Conservation (phyloP, 306 rosid species). For the Gillenia trifoliata region DNA sequence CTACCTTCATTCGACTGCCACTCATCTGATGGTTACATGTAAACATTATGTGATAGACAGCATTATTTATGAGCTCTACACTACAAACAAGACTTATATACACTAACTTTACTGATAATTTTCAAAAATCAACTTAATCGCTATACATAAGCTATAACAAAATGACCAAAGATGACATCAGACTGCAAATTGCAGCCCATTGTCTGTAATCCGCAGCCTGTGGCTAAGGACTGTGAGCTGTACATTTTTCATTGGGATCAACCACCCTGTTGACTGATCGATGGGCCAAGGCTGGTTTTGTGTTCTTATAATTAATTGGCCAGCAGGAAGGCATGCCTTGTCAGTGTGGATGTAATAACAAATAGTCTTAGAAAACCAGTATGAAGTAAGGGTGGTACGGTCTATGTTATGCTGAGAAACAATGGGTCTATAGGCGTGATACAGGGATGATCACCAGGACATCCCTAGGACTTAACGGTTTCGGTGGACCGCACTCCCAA, state of each 20-base stretch:
- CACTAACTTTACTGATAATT: not conserved
- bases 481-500: not conserved
- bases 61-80: not conserved
- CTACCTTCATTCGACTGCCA: slow-evolving; percentile 94
- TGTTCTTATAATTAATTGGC: not conserved
- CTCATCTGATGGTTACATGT: slow-evolving; percentile 56
- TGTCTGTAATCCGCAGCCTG: not conserved
- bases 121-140: not conserved
- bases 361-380: not conserved
- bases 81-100: not conserved
- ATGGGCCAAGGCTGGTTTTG: not conserved
- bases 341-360: not conserved
- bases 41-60: slow-evolving; percentile 4
- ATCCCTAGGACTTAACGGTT: not conserved
- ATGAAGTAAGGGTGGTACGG: not conserved
- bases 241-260: not conserved
- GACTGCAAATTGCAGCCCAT: not conserved
- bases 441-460: not conserved
- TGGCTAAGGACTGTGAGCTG: not conserved
- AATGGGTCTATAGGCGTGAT: not conserved
- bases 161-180: not conserved
- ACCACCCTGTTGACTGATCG: not conserved
- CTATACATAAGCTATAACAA: not conserved
- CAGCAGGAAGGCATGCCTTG: not conserved
- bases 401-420: not conserved